These are phyloP conservation scores for Mycena citricolor DNA, from an alignment of 1,284 basidiomycete genomes.

Conservation along the genomic window DNA sequence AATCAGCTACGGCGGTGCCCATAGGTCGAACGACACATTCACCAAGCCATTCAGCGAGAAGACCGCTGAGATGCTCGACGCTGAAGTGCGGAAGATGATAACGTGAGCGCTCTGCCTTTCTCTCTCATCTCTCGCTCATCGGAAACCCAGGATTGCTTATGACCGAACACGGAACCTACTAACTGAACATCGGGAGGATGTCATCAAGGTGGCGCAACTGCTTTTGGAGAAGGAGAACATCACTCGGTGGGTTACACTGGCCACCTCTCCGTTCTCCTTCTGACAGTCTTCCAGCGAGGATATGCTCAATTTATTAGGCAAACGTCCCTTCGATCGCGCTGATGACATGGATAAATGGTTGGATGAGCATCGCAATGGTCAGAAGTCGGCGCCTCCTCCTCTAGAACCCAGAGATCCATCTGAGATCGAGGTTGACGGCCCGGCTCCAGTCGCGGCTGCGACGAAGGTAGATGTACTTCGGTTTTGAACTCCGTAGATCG, in stretches of 20 bases:
- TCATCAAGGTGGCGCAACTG: constrained; percentile 92
- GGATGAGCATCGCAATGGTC: constrained; percentile 64
- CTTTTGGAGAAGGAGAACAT: constrained; percentile 95
- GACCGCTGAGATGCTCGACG: constrained; percentile 92
- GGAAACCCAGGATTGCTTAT: constrained; percentile 69
- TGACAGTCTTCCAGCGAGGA: constrained; percentile 52
- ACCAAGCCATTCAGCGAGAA: constrained; percentile 98
- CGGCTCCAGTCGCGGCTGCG: constrained; percentile 52
- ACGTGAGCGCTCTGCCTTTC: constrained; percentile 46
- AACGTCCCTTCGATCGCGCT: constrained; percentile 81
- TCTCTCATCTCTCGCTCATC: constrained; percentile 1
- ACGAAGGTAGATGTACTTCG: constrained; percentile 34
- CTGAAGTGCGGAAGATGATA: constrained; percentile 95
- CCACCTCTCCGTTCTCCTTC: background rate
- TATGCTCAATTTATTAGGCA: constrained; percentile 84
- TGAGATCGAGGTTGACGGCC: constrained; percentile 38
- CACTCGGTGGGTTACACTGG: constrained; percentile 61
- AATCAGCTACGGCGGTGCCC: constrained; percentile 88
- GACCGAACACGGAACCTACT: constrained; percentile 83
- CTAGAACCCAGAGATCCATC: constrained; percentile 47
- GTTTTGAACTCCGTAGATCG: background rate
- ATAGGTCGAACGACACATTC: constrained; percentile 85
- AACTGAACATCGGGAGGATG: constrained; percentile 80
- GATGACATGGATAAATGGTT: constrained; percentile 96
- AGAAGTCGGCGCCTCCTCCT: constrained; percentile 58